A percentile compares a stretch with the other conserved stretches of the same genome.
Evolutionary conservation across 768 basidiomycete genomes (phyloP).

Genomic region (Mycena galopus): DNA sequence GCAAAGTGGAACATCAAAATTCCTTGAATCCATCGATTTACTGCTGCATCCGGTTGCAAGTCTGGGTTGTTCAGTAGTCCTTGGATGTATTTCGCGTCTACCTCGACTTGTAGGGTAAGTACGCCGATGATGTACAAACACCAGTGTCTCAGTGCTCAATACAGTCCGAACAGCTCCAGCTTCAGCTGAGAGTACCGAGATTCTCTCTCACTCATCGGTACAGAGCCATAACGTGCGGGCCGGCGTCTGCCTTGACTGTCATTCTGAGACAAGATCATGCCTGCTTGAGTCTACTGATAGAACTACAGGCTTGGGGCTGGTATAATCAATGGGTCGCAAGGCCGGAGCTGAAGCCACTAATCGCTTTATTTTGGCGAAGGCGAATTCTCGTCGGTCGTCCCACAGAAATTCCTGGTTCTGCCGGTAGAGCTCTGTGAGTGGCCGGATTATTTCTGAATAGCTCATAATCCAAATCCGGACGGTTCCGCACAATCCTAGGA

Average conservation of each 20-base stretch:
- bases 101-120: not conserved
- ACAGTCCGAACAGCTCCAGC: not conserved
- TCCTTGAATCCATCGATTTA: too few relatives aligned
- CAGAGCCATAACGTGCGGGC: constrained; percentile 47
- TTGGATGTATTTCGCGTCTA: not conserved
- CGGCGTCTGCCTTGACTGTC: constrained; percentile 36
- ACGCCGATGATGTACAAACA: not conserved
- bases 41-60: not conserved
- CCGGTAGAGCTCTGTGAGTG: constrained; percentile 38
- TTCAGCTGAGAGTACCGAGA: not conserved
- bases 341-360: constrained; percentile 41
- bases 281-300: too few relatives aligned
- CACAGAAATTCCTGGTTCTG: constrained; percentile 48
- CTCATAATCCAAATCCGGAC: constrained; percentile 9
- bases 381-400: constrained; percentile 34
- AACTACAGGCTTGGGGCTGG: too few relatives aligned
- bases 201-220: constrained; percentile 23
- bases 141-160: not conserved
- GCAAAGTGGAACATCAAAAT: not conserved
- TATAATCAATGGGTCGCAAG: too few relatives aligned
- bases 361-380: constrained; percentile 43
- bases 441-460: constrained; percentile 31
- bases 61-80: not conserved
- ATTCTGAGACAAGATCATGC: too few relatives aligned
- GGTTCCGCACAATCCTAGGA: constrained; percentile 42